A percentile compares a stretch with the other conserved stretches of the same genome.
These are phyloP conservation scores for Monilinia aucupariae DNA, from an alignment of 2,329 filamentous ascomycete genomes.

Conservation along the genomic window DNA sequence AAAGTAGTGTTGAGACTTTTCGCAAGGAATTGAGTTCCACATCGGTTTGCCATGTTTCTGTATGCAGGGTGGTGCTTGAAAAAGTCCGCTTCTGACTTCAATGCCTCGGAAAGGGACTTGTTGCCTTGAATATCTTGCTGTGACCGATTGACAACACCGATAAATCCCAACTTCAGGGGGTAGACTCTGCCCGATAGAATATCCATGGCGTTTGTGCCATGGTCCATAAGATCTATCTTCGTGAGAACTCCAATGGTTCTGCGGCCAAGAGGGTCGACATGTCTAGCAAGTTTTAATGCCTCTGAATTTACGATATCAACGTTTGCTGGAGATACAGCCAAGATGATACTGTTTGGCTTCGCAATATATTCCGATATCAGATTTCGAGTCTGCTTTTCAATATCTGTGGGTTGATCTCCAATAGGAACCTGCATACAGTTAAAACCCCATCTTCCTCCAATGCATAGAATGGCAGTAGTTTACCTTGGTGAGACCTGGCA, in stretches of 20 bases:
- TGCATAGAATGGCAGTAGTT: conserved; percentile 19
- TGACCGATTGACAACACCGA: conserved; percentile 94
- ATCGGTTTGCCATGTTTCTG: conserved; percentile 87
- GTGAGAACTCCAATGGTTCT: conserved; percentile 95
- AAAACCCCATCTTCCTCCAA: conserved; percentile 16
- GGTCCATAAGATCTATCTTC: conserved; percentile 97
- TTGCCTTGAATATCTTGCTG: conserved; percentile 97
- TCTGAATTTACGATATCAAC: conserved; percentile 98
- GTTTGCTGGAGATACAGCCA: conserved; percentile 94
- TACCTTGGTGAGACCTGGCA: conserved; percentile 93
- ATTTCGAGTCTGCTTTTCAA: conserved; percentile 96
- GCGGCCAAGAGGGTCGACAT: conserved; percentile 91
- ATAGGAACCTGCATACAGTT: conserved; percentile 67
- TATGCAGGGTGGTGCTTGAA: conserved; percentile 97
- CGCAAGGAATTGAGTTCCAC: conserved; percentile 88
- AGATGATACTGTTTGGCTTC: conserved; percentile 96
- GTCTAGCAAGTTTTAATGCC: conserved; percentile 88
- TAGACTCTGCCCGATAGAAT: conserved; percentile 97
- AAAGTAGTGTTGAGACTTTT: conserved; percentile 93
- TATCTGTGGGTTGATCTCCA: conserved; percentile 93
- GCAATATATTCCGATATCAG: conserved; percentile 97
- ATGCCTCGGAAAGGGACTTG: conserved; percentile 88
- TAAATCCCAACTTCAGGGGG: conserved; percentile 93
- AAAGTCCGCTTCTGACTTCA: conserved; percentile 87
- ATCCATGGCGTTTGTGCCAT: conserved; percentile 94